Base-by-base conservation (phyloP, 768 basidiomycete species). In the Xerocomus potaroensis region DNA sequence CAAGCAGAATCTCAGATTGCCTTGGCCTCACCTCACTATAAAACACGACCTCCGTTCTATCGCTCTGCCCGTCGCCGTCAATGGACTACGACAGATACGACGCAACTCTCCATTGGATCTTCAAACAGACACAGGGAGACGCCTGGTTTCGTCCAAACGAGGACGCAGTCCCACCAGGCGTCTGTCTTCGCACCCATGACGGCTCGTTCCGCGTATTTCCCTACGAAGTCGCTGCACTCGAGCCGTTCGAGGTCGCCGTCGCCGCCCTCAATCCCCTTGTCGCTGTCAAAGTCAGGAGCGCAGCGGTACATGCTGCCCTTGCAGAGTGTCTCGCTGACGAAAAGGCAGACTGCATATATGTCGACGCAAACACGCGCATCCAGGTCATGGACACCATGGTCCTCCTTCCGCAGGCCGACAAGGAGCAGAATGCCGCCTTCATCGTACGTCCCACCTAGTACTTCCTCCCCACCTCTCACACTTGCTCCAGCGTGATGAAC, bases 331-430 rank as follows among this genome's bases (percentile, higher is more conserved):
- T 23, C 26, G 14, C 14, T 23, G 65, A 64, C 47, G 61, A 64
- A n/a, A 59, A 53, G 48, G 42, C 56, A 0, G 64, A 67, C 31
- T 73, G 74, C 27, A 66, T 71, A 53, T 72, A 67, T 54, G 72
- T 76, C 53, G 75, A 77, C 55, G 62, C 69, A 46, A 72, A 77
- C 55, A 77, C 88, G 5, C 84, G 88, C 48, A 91, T 93, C 43
- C 90, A 91, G 63, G 78, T 93, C 50, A 62, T 92, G 39, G 87
- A 91, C 56, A 83, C 85, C 19, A 83, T 93, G 72, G 68, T 80
- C 47, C 72, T 79, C 59, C 80, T 93, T 31, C 84, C 87, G 5
- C 76, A 81, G 43, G 68, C 63, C 16, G 65, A 64, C 50, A 64
- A 64, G 58, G 63, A 64, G 10, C 63, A 64, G 15, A 64, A 65